Conservation (phyloP, 768 basidiomycete genomes). For the Suillus weaverae region DNA sequence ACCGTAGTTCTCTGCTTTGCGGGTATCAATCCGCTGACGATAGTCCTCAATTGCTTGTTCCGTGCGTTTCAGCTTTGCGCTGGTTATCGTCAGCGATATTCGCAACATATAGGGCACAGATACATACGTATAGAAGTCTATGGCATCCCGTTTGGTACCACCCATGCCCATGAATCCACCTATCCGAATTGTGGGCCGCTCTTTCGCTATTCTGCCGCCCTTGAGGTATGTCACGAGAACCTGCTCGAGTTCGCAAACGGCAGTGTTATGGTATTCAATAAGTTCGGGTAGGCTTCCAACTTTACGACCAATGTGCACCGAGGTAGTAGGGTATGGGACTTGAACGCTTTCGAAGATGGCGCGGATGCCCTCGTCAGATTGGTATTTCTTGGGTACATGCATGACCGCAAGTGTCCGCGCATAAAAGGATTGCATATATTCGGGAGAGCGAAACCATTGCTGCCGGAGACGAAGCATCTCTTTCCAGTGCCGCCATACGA, state of each 20-base stretch:
- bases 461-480: conserved; percentile 77
- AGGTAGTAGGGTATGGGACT: conserved; percentile 88
- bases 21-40: conserved; percentile 67
- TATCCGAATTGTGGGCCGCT: conserved; percentile 76
- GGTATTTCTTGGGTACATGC: conserved; percentile 74
- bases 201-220: conserved; percentile 73
- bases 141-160: conserved; percentile 85
- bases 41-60: conserved; percentile 74
- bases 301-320: conserved; percentile 84
- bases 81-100: conserved; percentile 21
- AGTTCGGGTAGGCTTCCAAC: conserved; percentile 88
- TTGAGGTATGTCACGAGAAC: conserved; percentile 90
- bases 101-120: background rate
- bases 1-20: conserved; percentile 85
- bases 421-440: conserved; percentile 88
- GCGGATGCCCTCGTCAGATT: conserved; percentile 83
- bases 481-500: conserved; percentile 74
- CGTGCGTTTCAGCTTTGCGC: conserved; percentile 53
- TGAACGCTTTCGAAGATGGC: conserved; percentile 70
- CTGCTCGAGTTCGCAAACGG: conserved; percentile 91
- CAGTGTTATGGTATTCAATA: conserved; percentile 88
- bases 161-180: conserved; percentile 84
- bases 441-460: conserved; percentile 87
- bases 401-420: conserved; percentile 87
- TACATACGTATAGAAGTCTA: conserved; percentile 88